A percentile compares a stretch with the other conserved stretches of the same genome.
Evolutionary conservation across 2,329 filamentous ascomycete genomes (phyloP).

Genomic region (Dactylonectria macrodidyma): DNA sequence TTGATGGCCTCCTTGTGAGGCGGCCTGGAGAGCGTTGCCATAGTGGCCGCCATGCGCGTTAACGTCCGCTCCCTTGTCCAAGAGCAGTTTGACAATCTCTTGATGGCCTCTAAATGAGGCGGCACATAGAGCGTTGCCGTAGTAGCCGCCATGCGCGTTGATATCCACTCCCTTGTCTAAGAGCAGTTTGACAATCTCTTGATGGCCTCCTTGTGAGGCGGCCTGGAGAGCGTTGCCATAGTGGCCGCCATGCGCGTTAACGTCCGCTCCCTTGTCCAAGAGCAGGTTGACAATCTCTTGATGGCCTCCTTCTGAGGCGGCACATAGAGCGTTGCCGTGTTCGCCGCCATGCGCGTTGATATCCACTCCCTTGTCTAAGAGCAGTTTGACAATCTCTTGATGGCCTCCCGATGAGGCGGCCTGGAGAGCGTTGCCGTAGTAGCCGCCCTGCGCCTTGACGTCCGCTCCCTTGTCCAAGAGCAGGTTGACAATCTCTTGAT

Average conservation of each 20-base stretch:
- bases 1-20: slow-evolving; percentile 23
- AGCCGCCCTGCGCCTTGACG: too few species aligned
- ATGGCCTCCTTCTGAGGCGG: slow-evolving; percentile 25
- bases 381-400: slow-evolving; percentile 24
- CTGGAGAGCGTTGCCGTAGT: slow-evolving; percentile 20
- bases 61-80: slow-evolving; percentile 15
- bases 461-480: too few species aligned
- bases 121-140: slow-evolving; percentile 23
- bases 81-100: slow-evolving; percentile 24
- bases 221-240: slow-evolving; percentile 24
- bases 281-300: slow-evolving; percentile 23
- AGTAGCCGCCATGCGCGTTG: not conserved
- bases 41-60: not conserved
- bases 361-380: not conserved
- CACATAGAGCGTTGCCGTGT: slow-evolving; percentile 20
- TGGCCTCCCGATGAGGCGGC: slow-evolving; percentile 27
- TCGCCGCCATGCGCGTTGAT: too few species aligned
- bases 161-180: not conserved
- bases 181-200: slow-evolving; percentile 22
- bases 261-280: slow-evolving; percentile 1
- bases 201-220: slow-evolving; percentile 24
- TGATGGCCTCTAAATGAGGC: slow-evolving; percentile 26
- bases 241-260: too few species aligned
- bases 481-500: too few species aligned
- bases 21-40: slow-evolving; percentile 26